These are phyloP conservation scores for Incumbomyces lentus DNA, from an alignment of 2,329 filamentous ascomycete species.

Conservation along the genomic window DNA sequence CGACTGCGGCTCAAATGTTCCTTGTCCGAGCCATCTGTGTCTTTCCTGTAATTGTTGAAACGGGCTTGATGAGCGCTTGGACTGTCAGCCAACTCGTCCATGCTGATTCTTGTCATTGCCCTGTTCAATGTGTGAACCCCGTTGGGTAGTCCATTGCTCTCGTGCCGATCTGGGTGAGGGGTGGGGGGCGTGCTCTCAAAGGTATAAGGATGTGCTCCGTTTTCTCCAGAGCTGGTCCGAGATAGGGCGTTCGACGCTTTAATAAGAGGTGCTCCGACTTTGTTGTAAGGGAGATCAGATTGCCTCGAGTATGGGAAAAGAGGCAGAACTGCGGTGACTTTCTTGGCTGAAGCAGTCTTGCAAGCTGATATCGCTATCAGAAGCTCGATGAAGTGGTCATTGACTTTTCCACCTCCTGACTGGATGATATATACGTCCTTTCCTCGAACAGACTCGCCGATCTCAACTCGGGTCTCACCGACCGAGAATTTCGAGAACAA, in stretches of 20 bases:
- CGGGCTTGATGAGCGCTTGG: slow-evolving; percentile 34
- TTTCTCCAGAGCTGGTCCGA: slow-evolving; percentile 23
- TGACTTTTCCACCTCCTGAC: slow-evolving; percentile 82
- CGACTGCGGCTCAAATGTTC: slow-evolving; percentile 22
- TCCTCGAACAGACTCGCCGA: slow-evolving; percentile 88
- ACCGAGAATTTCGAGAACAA: slow-evolving; percentile 87
- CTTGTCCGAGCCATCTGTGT: slow-evolving; percentile 23
- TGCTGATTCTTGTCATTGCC: slow-evolving; percentile 58
- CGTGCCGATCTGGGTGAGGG: slow-evolving; percentile 61
- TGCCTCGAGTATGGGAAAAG: slow-evolving; percentile 96
- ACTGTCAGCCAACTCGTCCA: slow-evolving; percentile 46
- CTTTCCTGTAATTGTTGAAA: slow-evolving; percentile 28
- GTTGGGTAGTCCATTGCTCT: slow-evolving; percentile 55
- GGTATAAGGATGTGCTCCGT: slow-evolving; percentile 51
- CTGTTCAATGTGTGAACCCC: slow-evolving; percentile 61
- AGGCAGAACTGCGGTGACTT: slow-evolving; percentile 87
- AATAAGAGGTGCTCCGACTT: slow-evolving; percentile 76
- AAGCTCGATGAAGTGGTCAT: slow-evolving; percentile 92
- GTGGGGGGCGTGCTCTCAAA: slow-evolving; percentile 90
- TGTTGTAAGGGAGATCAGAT: slow-evolving; percentile 94
- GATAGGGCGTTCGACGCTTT: slow-evolving; percentile 46
- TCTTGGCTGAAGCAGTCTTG: slow-evolving; percentile 83
- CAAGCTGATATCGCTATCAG: slow-evolving; percentile 98
- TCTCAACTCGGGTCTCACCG: slow-evolving; percentile 89
- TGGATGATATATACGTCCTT: slow-evolving; percentile 99